A percentile compares a stretch with the other conserved stretches of the same genome.
phyloP scores from a whole-genome alignment of 768 basidiomycete genomes.

The Tylopilus intermedius region DNA sequence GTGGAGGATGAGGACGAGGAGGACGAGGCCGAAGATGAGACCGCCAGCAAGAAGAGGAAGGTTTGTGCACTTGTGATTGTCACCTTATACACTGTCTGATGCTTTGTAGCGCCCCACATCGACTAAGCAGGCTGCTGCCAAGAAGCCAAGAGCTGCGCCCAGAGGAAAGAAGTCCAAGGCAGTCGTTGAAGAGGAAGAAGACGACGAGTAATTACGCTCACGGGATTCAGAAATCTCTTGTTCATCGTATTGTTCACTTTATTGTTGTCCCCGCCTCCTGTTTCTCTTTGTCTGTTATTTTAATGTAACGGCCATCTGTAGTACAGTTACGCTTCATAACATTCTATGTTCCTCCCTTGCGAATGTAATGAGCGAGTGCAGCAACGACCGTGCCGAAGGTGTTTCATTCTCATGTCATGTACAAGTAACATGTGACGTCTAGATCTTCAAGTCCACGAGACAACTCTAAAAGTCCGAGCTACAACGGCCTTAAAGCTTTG shows the following conservation, averaged over 20 bases:
- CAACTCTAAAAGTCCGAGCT: not conserved
- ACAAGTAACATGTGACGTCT: not conserved
- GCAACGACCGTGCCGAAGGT: not conserved
- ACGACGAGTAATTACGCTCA: slow-evolving; percentile 21
- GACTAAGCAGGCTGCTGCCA: slow-evolving; percentile 43
- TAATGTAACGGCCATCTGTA: slow-evolving; percentile 8
- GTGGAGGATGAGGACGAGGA: slow-evolving; percentile 49
- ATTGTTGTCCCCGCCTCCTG: not conserved
- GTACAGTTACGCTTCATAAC: not conserved
- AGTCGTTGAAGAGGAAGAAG: slow-evolving; percentile 41
- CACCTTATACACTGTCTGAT: slow-evolving; percentile 3
- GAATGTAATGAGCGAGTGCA: not conserved
- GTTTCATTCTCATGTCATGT: not conserved
- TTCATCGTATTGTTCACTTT: slow-evolving; percentile 6
- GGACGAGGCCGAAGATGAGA: slow-evolving; percentile 25
- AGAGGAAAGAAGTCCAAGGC: slow-evolving; percentile 42
- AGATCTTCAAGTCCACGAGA: not conserved
- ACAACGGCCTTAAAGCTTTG: slow-evolving; percentile 18
- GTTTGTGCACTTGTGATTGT: slow-evolving; percentile 29
- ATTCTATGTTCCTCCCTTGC: not conserved
- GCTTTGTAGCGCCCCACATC: slow-evolving; percentile 36
- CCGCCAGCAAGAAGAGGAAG: slow-evolving; percentile 64
- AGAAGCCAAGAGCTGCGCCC: slow-evolving; percentile 30
- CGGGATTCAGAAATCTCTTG: not conserved
- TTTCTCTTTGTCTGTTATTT: not conserved